Base-by-base conservation (phyloP, 2,329 filamentous ascomycete genomes). In the Fusarium equiseti region DNA sequence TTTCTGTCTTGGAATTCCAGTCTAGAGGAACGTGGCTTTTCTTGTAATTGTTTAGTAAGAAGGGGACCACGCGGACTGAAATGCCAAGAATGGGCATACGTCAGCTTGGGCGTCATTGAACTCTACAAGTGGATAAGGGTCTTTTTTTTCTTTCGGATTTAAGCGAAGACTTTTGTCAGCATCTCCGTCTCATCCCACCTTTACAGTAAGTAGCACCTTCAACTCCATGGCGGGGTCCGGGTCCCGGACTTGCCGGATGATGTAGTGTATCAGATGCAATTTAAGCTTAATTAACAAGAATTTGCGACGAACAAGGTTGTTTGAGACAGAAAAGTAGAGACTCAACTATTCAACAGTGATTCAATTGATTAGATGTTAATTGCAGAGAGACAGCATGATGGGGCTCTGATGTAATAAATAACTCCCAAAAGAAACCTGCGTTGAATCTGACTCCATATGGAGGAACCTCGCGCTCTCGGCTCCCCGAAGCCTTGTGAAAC, bases 71-170 rank as follows among this genome's bases (percentile, higher is more conserved):
- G 45, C 52, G 52, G 52, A 27, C 51, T 43, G 9, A 3, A 26
- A 18, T 49, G 65, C 65, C 65, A 68, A 68, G 65, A 63, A 52
- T 15, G 18, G 18, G 35, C 18, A 26, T 63, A 67, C 65, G 65
- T 68, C 63, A 68, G 65, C 65, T 63, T 29, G 15, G 24, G 51
- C 52, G 65, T 68, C 64, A 57, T 62, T 63, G 49, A 66, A 42
- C 24, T 18, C n/a, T 51, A 8, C 16, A 27, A 35, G 63, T 62
- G 56, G 63, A 45, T 46, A 58, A 56, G 43, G 45, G 50, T 52
- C 32, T 16, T 42, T 52, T 38, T 46, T 32, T 20, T 52, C 46
- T 53, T 42, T 68, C 65, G 65, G 65, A 68, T 29, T 68, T 68
- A 68, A 27, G 24, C 24, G 40, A 22, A 13, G 35, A 42, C 12